Conservation (phyloP, 805 yeast genomes). For the Pichia exigua region DNA sequence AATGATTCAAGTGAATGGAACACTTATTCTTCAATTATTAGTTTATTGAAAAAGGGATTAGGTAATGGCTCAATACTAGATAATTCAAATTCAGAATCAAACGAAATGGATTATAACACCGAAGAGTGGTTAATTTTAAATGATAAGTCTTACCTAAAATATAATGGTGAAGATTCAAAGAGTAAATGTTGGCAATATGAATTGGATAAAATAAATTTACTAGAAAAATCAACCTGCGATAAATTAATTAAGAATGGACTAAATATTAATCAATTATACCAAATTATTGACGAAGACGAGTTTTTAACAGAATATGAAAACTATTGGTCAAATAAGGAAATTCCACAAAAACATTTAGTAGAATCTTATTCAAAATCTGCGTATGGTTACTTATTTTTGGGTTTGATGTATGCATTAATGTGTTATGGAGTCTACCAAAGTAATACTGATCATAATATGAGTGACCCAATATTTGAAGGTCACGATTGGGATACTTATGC, state of each 20-base stretch:
- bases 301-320: conserved; percentile 55
- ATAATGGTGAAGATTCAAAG: conserved; percentile 14
- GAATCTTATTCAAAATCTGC: conserved; percentile 19
- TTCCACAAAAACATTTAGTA: conserved; percentile 21
- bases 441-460: conserved; percentile 17
- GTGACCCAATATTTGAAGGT: conserved; percentile 16
- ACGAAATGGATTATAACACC: conserved; percentile 20
- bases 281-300: conserved; percentile 54
- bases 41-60: conserved; percentile 20
- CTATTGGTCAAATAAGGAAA: conserved; percentile 21
- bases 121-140: conserved; percentile 24
- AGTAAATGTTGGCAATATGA: conserved; percentile 24
- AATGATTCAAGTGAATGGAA: conserved; percentile 16
- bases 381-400: conserved; percentile 24
- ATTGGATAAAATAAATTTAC: conserved; percentile 13
- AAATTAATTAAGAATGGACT: conserved; percentile 17
- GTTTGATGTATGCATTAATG: conserved; percentile 26
- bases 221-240: conserved; percentile 18
- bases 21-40: conserved; percentile 20
- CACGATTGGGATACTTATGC: conserved; percentile 24
- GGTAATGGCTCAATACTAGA: conserved; percentile 18
- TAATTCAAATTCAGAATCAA: conserved; percentile 3
- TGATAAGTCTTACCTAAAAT: conserved; percentile 9
- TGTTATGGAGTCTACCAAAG: conserved; percentile 25
- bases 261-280: conserved; percentile 20